These are phyloP conservation scores for Saccharomycopsis babjevae DNA, from an alignment of 805 yeast species.

Conservation along the genomic window DNA sequence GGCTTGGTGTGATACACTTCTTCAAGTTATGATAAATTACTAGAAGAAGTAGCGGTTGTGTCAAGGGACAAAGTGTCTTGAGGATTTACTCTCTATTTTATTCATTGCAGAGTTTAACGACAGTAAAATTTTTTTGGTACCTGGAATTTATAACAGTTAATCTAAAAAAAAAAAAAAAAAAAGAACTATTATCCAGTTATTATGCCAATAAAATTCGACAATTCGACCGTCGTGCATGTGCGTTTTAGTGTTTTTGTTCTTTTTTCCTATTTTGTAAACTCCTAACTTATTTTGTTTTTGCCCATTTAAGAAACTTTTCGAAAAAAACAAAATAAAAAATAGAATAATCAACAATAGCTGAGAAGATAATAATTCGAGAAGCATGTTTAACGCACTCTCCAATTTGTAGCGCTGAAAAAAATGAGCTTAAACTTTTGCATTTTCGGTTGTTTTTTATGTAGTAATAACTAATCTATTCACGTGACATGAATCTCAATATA, in stretches of 20 bases:
- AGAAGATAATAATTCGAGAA: background rate
- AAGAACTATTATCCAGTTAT: background rate
- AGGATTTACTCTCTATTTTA: background rate
- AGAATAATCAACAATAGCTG: no score
- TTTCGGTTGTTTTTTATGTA: no score
- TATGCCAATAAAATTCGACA: background rate
- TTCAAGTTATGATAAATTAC: background rate
- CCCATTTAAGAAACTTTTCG: background rate
- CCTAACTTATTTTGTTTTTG: background rate
- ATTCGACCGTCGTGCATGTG: background rate
- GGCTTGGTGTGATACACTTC: background rate
- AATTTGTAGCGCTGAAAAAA: no score
- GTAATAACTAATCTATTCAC: no score
- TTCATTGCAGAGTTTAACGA: background rate
- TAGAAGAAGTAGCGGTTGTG: background rate
- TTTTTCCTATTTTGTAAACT: background rate
- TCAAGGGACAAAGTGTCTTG: background rate
- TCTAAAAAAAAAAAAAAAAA: background rate
- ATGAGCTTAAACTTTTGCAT: no score
- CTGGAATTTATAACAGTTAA: background rate
- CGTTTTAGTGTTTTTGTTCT: background rate
- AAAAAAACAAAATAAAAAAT: background rate
- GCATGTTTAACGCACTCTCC: background rate
- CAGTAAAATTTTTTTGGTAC: background rate
- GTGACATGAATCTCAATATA: no score